These are phyloP conservation scores for Capillidium heterosporum DNA, from an alignment of 371 early-diverging fungal species.

Conservation along the genomic window DNA sequence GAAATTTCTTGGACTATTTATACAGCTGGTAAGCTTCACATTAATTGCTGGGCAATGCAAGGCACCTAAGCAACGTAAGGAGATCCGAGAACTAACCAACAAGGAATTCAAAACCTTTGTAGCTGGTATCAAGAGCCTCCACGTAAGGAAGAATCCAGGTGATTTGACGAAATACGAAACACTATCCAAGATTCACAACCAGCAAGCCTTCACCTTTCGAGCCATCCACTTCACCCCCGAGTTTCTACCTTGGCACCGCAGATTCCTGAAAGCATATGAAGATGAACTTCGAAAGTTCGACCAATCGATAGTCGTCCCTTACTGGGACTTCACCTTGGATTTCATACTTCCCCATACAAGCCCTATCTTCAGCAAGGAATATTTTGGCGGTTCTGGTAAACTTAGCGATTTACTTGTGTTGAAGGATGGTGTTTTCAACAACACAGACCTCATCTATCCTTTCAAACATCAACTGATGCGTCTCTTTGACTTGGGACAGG, in stretches of 20 bases:
- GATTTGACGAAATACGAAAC: neutral
- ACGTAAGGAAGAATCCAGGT: neutral
- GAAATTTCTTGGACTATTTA: too few relatives aligned
- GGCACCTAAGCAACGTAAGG: neutral
- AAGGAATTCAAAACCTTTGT: conserved; percentile 1
- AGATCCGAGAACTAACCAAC: conserved; percentile 1
- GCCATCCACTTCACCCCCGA: neutral
- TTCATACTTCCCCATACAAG: neutral
- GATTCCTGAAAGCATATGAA: conserved; percentile 10
- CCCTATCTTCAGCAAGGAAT: neutral
- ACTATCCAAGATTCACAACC: neutral
- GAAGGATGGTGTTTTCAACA: too few relatives aligned
- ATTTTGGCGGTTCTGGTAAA: conserved; percentile 8
- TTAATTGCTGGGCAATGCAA: neutral
- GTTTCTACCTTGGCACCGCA: conserved; percentile 16
- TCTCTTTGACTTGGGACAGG: too few relatives aligned
- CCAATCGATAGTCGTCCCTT: neutral
- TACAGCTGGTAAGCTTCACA: too few relatives aligned
- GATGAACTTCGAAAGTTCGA: neutral
- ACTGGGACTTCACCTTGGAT: conserved; percentile 7
- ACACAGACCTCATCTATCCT: too few relatives aligned
- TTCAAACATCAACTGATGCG: too few relatives aligned
- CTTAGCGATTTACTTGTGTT: too few relatives aligned
- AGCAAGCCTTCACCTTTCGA: neutral
- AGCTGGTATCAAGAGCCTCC: neutral